Conservation (phyloP, 345 rosid species). For the Stellera chamaejasme region DNA sequence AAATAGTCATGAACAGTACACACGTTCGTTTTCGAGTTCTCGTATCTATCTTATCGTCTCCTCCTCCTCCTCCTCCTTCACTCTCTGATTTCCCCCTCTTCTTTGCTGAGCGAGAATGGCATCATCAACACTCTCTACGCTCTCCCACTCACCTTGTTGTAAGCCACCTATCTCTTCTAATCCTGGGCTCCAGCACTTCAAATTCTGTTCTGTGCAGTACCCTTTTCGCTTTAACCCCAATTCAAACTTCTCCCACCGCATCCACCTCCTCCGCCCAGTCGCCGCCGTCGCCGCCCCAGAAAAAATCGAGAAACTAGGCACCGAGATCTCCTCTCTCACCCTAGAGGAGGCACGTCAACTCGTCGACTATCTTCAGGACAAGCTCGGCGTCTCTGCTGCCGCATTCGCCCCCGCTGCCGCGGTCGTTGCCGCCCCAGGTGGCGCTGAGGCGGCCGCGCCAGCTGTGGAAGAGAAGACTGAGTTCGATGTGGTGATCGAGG, state of each 20-base stretch:
- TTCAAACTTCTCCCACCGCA: slow-evolving; percentile 19
- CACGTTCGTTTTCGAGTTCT: background rate
- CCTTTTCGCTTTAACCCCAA: slow-evolving; percentile 1
- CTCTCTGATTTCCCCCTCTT: background rate
- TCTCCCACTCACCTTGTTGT: slow-evolving; percentile 26
- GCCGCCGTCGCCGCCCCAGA: slow-evolving; percentile 58
- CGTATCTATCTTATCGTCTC: slow-evolving; percentile 9
- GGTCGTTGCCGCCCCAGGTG: slow-evolving; percentile 15
- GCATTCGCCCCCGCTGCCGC: slow-evolving; percentile 50
- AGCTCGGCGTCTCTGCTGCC: slow-evolving; percentile 69
- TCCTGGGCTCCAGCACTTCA: slow-evolving; percentile 13
- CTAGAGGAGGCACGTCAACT: slow-evolving; percentile 67
- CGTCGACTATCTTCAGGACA: slow-evolving; percentile 71
- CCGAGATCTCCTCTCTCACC: slow-evolving; percentile 48
- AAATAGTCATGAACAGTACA: background rate
- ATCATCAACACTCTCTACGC: slow-evolving; percentile 16
- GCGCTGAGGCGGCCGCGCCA: slow-evolving; percentile 23
- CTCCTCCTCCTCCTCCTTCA: background rate
- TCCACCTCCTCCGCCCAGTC: slow-evolving; percentile 46
- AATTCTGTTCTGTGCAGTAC: slow-evolving; percentile 13
- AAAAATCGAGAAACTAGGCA: slow-evolving; percentile 51
- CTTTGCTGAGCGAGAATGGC: slow-evolving; percentile 25
- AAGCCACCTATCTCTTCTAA: slow-evolving; percentile 16
- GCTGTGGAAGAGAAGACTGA: slow-evolving; percentile 62
- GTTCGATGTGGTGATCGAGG: slow-evolving; percentile 64